phyloP scores from a whole-genome alignment of 371 early-diverging fungal genomes.

The Chytridium lagenaria region DNA sequence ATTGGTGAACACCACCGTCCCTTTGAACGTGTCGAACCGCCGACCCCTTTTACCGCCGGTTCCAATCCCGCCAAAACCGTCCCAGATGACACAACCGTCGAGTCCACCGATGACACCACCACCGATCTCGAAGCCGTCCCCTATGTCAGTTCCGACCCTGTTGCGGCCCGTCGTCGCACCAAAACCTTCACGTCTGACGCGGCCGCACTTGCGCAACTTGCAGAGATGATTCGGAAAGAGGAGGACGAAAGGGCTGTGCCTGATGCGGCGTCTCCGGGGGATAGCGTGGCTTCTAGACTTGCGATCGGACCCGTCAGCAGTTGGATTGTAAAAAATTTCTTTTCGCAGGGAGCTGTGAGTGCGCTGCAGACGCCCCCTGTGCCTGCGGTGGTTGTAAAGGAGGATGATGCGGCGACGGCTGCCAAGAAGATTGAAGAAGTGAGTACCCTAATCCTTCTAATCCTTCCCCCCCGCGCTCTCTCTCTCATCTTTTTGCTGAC shows the following conservation, averaged over 20 bases:
- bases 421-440: too few relatives aligned
- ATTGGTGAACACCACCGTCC: conserved; percentile 25
- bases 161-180: conserved; percentile 29
- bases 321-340: conserved; percentile 16
- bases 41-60: neutral
- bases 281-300: conserved; percentile 24
- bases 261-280: conserved; percentile 17
- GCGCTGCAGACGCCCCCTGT: neutral
- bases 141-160: conserved; percentile 29
- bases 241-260: conserved; percentile 9
- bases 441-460: too few relatives aligned
- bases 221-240: conserved; percentile 4
- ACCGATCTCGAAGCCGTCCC: neutral
- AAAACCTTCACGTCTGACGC: neutral
- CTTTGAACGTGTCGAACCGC: neutral
- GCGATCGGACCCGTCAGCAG: conserved; percentile 22
- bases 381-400: too few relatives aligned
- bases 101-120: neutral
- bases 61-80: neutral
- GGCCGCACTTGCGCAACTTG: neutral
- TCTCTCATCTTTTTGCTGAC: too few relatives aligned
- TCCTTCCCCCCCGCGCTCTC: too few relatives aligned
- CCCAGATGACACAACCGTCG: neutral
- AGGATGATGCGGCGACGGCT: too few relatives aligned
- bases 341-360: neutral